phyloP scores from a whole-genome alignment of 768 basidiomycete species.

The Phaeotremella skinneri region DNA sequence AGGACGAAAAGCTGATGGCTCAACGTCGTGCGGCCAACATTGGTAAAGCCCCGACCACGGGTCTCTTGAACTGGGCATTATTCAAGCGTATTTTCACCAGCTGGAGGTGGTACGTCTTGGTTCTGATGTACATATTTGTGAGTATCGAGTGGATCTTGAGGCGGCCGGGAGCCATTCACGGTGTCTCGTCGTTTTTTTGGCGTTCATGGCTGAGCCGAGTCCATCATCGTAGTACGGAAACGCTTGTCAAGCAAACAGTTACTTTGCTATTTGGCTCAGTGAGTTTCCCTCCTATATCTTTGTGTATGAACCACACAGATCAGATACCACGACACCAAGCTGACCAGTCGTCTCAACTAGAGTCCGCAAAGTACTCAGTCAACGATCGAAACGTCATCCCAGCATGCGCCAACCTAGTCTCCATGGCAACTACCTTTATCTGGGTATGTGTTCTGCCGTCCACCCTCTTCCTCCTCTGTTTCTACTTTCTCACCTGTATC shows the following conservation, averaged over 20 bases:
- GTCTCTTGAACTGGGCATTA: neutral
- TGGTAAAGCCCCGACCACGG: constrained; percentile 10
- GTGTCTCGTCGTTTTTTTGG: too few species aligned
- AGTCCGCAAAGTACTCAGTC: constrained; percentile 17
- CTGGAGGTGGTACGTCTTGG: constrained; percentile 16
- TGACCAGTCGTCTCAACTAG: too few species aligned
- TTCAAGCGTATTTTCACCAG: constrained; percentile 13
- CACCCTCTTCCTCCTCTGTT: neutral
- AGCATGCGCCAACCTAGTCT: constrained; percentile 6
- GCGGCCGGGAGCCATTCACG: too few species aligned
- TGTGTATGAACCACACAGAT: neutral
- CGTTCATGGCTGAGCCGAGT: neutral
- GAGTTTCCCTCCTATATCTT: neutral
- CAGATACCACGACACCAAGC: too few species aligned
- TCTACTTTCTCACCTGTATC: neutral
- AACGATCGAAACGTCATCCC: constrained; percentile 26
- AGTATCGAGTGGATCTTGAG: too few species aligned
- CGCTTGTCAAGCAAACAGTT: constrained; percentile 11
- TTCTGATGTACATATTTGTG: constrained; percentile 8
- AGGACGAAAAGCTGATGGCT: constrained; percentile 23
- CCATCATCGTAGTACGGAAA: constrained; percentile 3
- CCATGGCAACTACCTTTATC: constrained; percentile 4
- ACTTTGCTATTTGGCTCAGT: constrained; percentile 23
- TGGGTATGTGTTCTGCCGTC: constrained; percentile 13
- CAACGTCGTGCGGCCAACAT: constrained; percentile 17